phyloP scores from a whole-genome alignment of 202 grass and related monocot genomes.

The Schoenoplectus tabernaemontani region DNA sequence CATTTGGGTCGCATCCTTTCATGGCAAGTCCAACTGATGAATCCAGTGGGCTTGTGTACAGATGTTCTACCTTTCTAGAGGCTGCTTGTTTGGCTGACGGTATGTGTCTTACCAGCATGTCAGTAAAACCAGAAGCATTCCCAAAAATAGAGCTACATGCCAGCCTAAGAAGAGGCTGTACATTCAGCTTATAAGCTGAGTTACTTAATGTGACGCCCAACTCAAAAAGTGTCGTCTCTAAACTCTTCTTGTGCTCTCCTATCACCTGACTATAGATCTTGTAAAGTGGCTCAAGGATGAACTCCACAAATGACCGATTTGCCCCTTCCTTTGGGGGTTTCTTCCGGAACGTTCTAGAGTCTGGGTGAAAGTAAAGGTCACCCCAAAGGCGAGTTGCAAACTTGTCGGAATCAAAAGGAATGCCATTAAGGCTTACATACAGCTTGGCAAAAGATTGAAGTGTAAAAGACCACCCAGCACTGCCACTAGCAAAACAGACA shows the following conservation, averaged over 20 bases:
- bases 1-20: slow-evolving; percentile 79
- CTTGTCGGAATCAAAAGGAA: slow-evolving; percentile 79
- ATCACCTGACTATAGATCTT: slow-evolving; percentile 98
- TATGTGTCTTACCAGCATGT: slow-evolving; percentile 91
- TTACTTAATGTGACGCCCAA: slow-evolving; percentile 84
- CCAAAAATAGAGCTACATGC: slow-evolving; percentile 97
- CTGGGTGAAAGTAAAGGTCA: slow-evolving; percentile 86
- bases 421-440: slow-evolving; percentile 81
- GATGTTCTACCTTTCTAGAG: slow-evolving; percentile 73
- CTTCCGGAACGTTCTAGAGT: slow-evolving; percentile 76
- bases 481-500: slow-evolving; percentile 92
- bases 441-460: slow-evolving; percentile 90
- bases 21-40: slow-evolving; percentile 58
- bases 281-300: slow-evolving; percentile 89
- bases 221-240: slow-evolving; percentile 76
- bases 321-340: slow-evolving; percentile 89
- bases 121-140: slow-evolving; percentile 82
- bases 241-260: slow-evolving; percentile 63
- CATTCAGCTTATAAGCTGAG: slow-evolving; percentile 94
- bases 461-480: slow-evolving; percentile 96
- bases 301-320: slow-evolving; percentile 93
- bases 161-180: slow-evolving; percentile 73
- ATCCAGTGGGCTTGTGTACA: slow-evolving; percentile 80
- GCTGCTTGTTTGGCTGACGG: slow-evolving; percentile 85
- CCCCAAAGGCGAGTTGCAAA: slow-evolving; percentile 91